Percentiles rank a stretch among this genome's conserved stretches.
Conservation (phyloP, 768 basidiomycete species). For the Tephrocybe rancida region DNA sequence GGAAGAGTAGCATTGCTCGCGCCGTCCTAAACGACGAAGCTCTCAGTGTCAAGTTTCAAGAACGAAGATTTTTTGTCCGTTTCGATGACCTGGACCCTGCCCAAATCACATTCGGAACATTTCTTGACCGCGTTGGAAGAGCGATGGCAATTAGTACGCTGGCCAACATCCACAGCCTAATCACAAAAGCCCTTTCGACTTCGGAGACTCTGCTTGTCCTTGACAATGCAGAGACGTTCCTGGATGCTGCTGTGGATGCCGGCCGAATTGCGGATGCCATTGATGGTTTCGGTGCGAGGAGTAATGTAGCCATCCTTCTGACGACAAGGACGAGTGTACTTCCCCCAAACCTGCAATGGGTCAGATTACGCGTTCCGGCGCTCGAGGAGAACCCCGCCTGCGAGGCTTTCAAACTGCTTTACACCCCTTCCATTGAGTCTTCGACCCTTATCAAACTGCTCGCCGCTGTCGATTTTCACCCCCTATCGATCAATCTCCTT, state of each 20-base stretch:
- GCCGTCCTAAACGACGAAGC: not conserved
- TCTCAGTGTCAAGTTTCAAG: not conserved
- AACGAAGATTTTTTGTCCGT: slow-evolving; percentile 5
- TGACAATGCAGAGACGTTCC: slow-evolving; percentile 18
- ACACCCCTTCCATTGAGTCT: not conserved
- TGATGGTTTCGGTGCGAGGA: slow-evolving; percentile 6
- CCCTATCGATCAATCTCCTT: slow-evolving; percentile 18
- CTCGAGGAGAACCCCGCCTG: slow-evolving; percentile 9
- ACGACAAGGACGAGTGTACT: slow-evolving; percentile 9
- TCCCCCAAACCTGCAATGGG: slow-evolving; percentile 11
- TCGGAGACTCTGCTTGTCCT: slow-evolving; percentile 11
- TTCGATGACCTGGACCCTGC: slow-evolving; percentile 9
- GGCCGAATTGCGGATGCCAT: slow-evolving; percentile 7
- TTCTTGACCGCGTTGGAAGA: slow-evolving; percentile 5
- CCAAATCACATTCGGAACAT: slow-evolving; percentile 1
- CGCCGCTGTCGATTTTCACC: slow-evolving; percentile 15
- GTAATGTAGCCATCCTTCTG: slow-evolving; percentile 11
- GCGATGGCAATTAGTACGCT: not conserved
- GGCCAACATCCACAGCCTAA: not conserved
- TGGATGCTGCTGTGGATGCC: slow-evolving; percentile 13
- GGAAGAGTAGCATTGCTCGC: slow-evolving; percentile 8
- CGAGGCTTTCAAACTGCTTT: slow-evolving; percentile 7
- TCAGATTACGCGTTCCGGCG: slow-evolving; percentile 3
- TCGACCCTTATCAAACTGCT: slow-evolving; percentile 5
- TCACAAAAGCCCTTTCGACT: not conserved